phyloP scores from a whole-genome alignment of 2,329 filamentous ascomycete species.

The Zalaria obscura region DNA sequence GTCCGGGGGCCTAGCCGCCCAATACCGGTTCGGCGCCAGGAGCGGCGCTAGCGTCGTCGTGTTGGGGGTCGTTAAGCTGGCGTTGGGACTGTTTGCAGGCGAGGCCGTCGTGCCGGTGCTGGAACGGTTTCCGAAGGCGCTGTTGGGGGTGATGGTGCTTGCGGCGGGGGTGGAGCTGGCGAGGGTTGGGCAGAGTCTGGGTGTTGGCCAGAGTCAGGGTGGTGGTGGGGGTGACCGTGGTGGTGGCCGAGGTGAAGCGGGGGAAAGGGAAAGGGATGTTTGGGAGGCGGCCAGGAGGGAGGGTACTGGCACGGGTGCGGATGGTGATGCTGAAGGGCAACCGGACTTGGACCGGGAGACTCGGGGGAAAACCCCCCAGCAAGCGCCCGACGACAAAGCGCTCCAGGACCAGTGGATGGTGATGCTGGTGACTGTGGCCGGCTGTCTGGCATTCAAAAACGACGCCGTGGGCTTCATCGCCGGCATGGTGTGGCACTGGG shows the following conservation, averaged over 20 bases:
- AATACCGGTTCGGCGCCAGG: conserved; percentile 81
- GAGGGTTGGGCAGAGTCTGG: conserved; percentile 53
- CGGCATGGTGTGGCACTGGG: conserved; percentile 66
- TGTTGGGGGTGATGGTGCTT: conserved; percentile 80
- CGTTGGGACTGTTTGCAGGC: conserved; percentile 63
- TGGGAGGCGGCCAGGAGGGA: no score
- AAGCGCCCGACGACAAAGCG: conserved; percentile 47
- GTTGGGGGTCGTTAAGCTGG: conserved; percentile 60
- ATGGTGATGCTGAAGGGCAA: background rate
- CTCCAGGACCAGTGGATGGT: conserved; percentile 59
- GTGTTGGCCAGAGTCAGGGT: no score
- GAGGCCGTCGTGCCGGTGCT: conserved; percentile 60
- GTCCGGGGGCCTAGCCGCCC: conserved; percentile 77
- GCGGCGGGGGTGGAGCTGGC: conserved; percentile 79
- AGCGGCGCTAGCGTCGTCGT: conserved; percentile 74
- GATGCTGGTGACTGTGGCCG: conserved; percentile 77
- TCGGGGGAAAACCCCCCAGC: background rate
- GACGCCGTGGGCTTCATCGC: conserved; percentile 77
- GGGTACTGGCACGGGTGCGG: no score
- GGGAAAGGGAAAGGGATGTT: no score
- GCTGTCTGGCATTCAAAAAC: conserved; percentile 75
- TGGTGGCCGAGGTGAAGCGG: conserved; percentile 6
- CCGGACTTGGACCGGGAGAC: background rate
- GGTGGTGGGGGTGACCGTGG: no score
- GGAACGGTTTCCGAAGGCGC: conserved; percentile 54